Base-by-base conservation (phyloP, 1,284 basidiomycete species). In the Puccinia coronata region DNA sequence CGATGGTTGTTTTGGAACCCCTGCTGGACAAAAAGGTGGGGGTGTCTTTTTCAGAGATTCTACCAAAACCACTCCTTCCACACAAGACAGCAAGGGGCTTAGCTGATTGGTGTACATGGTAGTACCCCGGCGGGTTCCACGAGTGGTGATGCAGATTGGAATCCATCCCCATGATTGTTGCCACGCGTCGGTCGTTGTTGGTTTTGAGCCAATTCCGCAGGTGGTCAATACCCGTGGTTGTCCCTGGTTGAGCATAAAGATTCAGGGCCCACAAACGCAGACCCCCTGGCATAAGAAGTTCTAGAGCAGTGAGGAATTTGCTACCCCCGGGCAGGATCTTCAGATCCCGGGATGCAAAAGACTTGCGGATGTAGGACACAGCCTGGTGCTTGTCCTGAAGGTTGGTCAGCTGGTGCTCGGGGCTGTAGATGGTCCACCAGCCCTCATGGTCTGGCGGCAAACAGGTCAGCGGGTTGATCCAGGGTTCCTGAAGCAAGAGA, bases 111-210 rank as follows among this genome's bases (percentile, higher is more conserved):
- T 71, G 69, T n/a, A 41, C n/a, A 49, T 71, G 69, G 8, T 9
- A 25, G n/a, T 71, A 71, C 5, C 69, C 69, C 1, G 41, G 20
- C 11, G 69, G 69, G 39, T 71, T 71, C 69, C 69, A 71, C 16
- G 23, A 25, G 8, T 5, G 0, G 6, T 43, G 47, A 41, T 71
- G 69, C 8, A 71, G 41, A 41, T 71, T 71, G 39, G 69, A 9
- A 16, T 71, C 63, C n/a, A 67, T 67, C 3, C 25, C n/a, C 1
- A 67, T 67, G 2, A 59, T 4, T 12, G 9, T 59, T 25, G 55
- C 18, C 1, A 59, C 11, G 1, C 31, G 55, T 31, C 55, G 55
- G 11, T 31, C 31, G 55, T 59, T 25, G 55, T 59, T n/a, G n/a
- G 55, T 12, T 25, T 59, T 4, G 31, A 31, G 1, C 55, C n/a